Percentiles rank a stretch among this genome's conserved stretches.
Conservation (phyloP, 2,329 filamentous ascomycete species). For the Aureobasidium sp. region DNA sequence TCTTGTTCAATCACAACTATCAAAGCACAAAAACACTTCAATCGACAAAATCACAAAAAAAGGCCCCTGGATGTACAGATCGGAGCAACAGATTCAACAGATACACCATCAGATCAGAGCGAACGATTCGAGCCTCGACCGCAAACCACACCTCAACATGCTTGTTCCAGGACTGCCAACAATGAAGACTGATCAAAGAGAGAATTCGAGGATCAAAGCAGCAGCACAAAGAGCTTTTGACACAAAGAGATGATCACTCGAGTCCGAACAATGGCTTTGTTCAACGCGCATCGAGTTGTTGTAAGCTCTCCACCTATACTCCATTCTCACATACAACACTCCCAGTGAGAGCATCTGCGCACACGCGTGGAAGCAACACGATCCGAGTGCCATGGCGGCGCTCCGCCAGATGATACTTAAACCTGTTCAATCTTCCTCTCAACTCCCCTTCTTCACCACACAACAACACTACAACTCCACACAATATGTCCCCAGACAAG, state of each 20-base stretch:
- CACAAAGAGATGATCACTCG: neutral
- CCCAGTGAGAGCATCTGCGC: neutral
- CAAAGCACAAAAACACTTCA: neutral
- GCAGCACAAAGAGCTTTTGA: neutral
- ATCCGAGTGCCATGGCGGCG: neutral
- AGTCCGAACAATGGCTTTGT: constrained; percentile 1
- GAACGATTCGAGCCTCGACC: no score
- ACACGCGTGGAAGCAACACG: neutral
- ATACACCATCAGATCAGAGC: neutral
- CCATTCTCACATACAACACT: neutral
- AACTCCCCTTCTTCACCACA: neutral
- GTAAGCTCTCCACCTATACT: neutral
- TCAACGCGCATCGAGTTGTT: neutral
- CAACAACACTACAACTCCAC: neutral
- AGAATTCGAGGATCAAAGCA: neutral
- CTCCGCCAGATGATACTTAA: neutral
- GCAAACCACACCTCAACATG: no score
- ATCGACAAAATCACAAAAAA: neutral
- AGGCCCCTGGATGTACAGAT: no score
- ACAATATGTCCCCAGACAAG: neutral
- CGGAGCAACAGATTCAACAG: no score
- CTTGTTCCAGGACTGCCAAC: neutral
- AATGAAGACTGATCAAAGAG: neutral
- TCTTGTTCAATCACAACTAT: neutral
- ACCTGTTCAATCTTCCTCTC: neutral